A percentile compares a stretch with the other conserved stretches of the same genome.
Evolutionary conservation across 2,329 filamentous ascomycete genomes (phyloP).

Genomic region (Didymella segeticola): DNA sequence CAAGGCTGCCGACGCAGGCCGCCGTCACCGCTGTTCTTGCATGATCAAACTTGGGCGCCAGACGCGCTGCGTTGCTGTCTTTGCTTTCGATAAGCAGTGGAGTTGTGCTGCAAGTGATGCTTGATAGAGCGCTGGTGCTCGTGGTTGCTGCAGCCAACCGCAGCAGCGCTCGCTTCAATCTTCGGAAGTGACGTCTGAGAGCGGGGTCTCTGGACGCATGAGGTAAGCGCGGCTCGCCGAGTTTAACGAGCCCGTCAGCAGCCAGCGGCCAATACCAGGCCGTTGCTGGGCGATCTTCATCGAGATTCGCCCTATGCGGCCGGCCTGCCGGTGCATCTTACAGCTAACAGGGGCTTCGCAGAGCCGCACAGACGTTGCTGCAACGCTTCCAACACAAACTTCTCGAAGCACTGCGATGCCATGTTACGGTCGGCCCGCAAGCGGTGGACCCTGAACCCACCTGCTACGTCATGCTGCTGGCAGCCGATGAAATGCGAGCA

Average conservation of each 20-base stretch:
- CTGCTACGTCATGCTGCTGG: slow-evolving; percentile 36
- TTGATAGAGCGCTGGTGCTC: slow-evolving; percentile 6
- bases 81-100: slow-evolving; percentile 14
- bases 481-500: slow-evolving; percentile 18
- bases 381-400: slow-evolving; percentile 16
- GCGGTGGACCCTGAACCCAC: slow-evolving; percentile 38
- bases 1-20: slow-evolving; percentile 26
- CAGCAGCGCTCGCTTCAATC: slow-evolving; percentile 7
- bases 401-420: slow-evolving; percentile 10
- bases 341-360: slow-evolving; percentile 16
- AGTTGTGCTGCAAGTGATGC: slow-evolving; percentile 9
- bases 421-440: slow-evolving; percentile 19
- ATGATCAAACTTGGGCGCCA: slow-evolving; percentile 4
- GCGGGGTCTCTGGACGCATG: slow-evolving; percentile 17
- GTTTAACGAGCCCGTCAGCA: slow-evolving; percentile 2
- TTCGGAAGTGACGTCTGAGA: slow-evolving; percentile 26
- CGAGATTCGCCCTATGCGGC: slow-evolving; percentile 15
- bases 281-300: slow-evolving; percentile 6
- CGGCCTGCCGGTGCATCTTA: slow-evolving; percentile 3
- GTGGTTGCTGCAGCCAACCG: slow-evolving; percentile 18
- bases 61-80: slow-evolving; percentile 3
- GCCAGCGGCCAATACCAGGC: background rate
- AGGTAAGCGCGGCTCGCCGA: slow-evolving; percentile 31
- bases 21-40: slow-evolving; percentile 17
- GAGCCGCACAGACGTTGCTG: slow-evolving; percentile 17